Percentiles rank a stretch among this genome's conserved stretches.
Evolutionary conservation across 768 basidiomycete species (phyloP).

Genomic region (Pleurotus platypus): DNA sequence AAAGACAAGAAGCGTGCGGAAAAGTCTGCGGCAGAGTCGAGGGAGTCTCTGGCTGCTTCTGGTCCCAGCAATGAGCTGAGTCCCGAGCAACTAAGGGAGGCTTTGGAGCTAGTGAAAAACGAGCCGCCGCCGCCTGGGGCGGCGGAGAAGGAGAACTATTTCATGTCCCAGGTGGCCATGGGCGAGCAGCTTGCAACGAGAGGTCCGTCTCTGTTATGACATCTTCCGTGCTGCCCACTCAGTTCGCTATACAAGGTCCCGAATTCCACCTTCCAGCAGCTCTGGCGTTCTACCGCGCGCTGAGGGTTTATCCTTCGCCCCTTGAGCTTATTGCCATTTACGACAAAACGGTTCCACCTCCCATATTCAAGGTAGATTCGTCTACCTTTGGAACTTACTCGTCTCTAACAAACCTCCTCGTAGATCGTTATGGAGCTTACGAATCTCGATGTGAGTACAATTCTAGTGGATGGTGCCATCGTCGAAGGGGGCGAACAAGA

Average conservation of each 20-base stretch:
- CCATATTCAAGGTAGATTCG: slow-evolving; percentile 67
- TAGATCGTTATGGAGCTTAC: slow-evolving; percentile 81
- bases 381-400: neutral
- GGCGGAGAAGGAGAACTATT: slow-evolving; percentile 83
- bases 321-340: slow-evolving; percentile 94
- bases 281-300: slow-evolving; percentile 87
- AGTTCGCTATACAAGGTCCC: slow-evolving; percentile 52
- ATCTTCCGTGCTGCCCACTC: neutral
- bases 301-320: slow-evolving; percentile 92
- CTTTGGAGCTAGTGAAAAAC: slow-evolving; percentile 60
- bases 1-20: slow-evolving; percentile 90
- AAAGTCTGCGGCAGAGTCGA: slow-evolving; percentile 57
- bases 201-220: slow-evolving; percentile 46
- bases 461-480: slow-evolving; percentile 23
- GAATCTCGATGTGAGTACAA: slow-evolving; percentile 82
- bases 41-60: slow-evolving; percentile 31
- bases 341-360: slow-evolving; percentile 82
- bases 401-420: neutral
- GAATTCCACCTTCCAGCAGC: slow-evolving; percentile 77
- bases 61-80: slow-evolving; percentile 27
- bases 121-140: slow-evolving; percentile 69
- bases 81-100: slow-evolving; percentile 55
- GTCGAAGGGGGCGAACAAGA: slow-evolving; percentile 44
- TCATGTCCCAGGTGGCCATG: slow-evolving; percentile 84
- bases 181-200: slow-evolving; percentile 80